These are phyloP conservation scores for Wickerhamomyces bovis DNA, from an alignment of 805 yeast species.

Conservation along the genomic window DNA sequence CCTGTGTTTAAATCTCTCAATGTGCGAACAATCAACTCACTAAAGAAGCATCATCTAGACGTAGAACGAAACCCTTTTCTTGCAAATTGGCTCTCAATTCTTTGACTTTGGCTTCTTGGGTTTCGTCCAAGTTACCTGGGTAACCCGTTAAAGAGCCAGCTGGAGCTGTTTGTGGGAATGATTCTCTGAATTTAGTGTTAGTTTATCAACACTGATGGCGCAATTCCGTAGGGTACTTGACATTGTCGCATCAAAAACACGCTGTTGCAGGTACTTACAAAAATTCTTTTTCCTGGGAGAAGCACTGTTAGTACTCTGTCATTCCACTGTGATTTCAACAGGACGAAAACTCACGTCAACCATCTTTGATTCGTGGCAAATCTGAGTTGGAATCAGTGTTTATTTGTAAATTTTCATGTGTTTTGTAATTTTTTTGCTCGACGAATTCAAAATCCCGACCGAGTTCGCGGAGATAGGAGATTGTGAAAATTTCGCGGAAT, in stretches of 20 bases:
- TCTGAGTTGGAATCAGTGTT: not conserved
- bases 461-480: not conserved
- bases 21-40: conserved; percentile 22
- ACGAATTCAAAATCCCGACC: not conserved
- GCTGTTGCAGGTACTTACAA: conserved; percentile 2
- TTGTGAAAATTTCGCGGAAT: not conserved
- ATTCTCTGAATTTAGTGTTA: conserved; percentile 23
- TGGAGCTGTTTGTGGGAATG: conserved; percentile 71
- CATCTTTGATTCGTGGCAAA: not conserved
- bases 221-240: not conserved
- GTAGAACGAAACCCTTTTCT: conserved; percentile 62
- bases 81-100: conserved; percentile 52
- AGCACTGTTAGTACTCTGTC: not conserved
- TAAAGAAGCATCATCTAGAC: conserved; percentile 82
- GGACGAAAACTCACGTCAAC: not conserved
- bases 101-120: conserved; percentile 55
- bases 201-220: not conserved
- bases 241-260: not conserved
- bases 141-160: conserved; percentile 63
- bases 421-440: not conserved
- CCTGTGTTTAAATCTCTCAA: not conserved
- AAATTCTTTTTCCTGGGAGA: conserved; percentile 3
- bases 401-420: not conserved
- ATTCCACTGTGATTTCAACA: not conserved
- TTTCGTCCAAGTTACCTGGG: conserved; percentile 71